These are phyloP conservation scores for Craspedostauros australis DNA, from an alignment of 108 stramenopile genomes.

Conservation along the genomic window DNA sequence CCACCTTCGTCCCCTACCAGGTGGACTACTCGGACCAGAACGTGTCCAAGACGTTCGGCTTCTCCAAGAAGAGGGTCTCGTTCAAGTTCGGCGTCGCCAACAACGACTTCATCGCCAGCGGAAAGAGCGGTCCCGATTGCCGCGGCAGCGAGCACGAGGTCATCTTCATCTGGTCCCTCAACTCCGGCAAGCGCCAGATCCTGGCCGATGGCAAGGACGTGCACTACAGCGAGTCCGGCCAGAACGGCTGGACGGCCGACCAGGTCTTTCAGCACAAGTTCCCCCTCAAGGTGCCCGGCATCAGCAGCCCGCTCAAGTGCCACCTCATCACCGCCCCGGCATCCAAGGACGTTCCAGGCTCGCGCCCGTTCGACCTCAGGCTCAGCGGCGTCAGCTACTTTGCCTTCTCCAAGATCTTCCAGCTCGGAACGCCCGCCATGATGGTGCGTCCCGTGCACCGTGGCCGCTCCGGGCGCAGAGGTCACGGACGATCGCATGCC, in stretches of 20 bases:
- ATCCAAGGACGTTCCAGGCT: conserved; percentile 24
- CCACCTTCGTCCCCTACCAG: conserved; percentile 42
- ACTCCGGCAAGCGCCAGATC: conserved; percentile 70
- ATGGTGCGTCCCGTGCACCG: conserved; percentile 14
- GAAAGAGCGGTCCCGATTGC: conserved; percentile 57
- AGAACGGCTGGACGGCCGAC: conserved; percentile 50
- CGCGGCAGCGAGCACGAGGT: conserved; percentile 86
- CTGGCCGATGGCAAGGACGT: conserved; percentile 65
- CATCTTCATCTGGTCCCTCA: conserved; percentile 67
- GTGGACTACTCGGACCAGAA: conserved; percentile 41
- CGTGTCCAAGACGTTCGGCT: conserved; percentile 64
- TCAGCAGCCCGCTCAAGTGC: conserved; percentile 16
- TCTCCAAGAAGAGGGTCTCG: conserved; percentile 70
- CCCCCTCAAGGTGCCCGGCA: conserved; percentile 19
- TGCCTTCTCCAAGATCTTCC: conserved; percentile 40
- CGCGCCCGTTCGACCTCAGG: conserved; percentile 47
- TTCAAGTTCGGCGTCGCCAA: conserved; percentile 86
- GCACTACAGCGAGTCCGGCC: conserved; percentile 51
- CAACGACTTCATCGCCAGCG: conserved; percentile 32
- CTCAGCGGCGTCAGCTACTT: conserved; percentile 45
- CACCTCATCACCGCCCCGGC: conserved; percentile 45
- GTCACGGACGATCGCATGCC: neutral
- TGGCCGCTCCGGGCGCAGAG: conserved; percentile 1
- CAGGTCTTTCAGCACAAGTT: conserved; percentile 52
- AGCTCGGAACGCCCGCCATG: conserved; percentile 47